These are phyloP conservation scores for Sarocladium brachiariae DNA, from an alignment of 2,329 filamentous ascomycete species.

Conservation along the genomic window DNA sequence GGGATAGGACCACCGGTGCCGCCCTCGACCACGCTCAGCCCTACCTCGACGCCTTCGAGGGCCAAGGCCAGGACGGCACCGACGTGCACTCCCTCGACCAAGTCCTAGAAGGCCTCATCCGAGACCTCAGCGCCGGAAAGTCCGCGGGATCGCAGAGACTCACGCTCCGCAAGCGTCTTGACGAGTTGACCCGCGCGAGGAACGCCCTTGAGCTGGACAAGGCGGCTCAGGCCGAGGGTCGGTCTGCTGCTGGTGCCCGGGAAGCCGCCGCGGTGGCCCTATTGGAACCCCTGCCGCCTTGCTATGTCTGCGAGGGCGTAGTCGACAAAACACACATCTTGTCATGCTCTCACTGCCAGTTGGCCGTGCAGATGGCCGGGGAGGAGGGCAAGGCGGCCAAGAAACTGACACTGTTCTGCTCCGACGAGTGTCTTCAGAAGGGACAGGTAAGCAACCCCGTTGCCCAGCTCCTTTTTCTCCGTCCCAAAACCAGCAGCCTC, in stretches of 20 bases:
- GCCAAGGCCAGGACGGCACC: conserved; percentile 10
- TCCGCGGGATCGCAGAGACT: conserved; percentile 29
- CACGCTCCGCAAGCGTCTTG: conserved; percentile 31
- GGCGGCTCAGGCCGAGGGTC: conserved; percentile 28
- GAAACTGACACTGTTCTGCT: conserved; percentile 37
- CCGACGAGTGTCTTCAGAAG: conserved; percentile 32
- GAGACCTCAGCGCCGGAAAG: conserved; percentile 23
- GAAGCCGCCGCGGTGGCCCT: conserved; percentile 22
- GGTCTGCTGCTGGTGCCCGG: conserved; percentile 21
- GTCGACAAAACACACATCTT: conserved; percentile 30
- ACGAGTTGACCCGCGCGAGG: conserved; percentile 41
- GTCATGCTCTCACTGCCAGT: conserved; percentile 39
- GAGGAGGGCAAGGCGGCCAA: conserved; percentile 11
- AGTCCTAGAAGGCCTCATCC: conserved; percentile 26
- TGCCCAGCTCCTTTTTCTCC: not conserved
- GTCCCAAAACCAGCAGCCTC: too few relatives aligned
- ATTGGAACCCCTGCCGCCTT: conserved; percentile 32
- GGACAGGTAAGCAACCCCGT: conserved; percentile 31
- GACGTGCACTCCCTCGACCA: conserved; percentile 22
- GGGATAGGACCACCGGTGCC: conserved; percentile 26
- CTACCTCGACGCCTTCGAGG: conserved; percentile 32
- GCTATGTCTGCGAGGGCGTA: conserved; percentile 29
- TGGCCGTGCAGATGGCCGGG: conserved; percentile 31
- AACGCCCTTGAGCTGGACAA: conserved; percentile 41
- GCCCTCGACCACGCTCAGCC: conserved; percentile 25